Evolutionary conservation across 2,329 filamentous ascomycete genomes (phyloP).

Genomic region (Passalora sequoiae): DNA sequence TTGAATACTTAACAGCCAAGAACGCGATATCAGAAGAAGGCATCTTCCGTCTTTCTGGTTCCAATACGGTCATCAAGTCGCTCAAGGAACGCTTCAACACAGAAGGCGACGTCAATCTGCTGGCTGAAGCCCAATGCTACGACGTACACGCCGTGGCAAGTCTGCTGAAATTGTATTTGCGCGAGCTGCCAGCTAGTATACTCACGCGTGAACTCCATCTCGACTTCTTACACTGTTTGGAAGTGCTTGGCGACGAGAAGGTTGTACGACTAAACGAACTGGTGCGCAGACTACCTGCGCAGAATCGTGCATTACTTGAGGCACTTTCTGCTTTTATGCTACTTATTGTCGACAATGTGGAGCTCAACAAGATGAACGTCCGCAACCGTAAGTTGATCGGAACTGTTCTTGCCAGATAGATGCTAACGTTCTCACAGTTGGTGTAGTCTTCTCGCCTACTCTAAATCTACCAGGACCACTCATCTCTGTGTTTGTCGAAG

Average conservation of each 20-base stretch:
- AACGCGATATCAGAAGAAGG: slow-evolving; percentile 82
- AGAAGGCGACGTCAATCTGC: slow-evolving; percentile 83
- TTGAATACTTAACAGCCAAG: slow-evolving; percentile 84
- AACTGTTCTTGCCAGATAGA: neutral
- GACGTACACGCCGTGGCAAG: slow-evolving; percentile 96
- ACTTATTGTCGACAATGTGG: slow-evolving; percentile 83
- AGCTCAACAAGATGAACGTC: slow-evolving; percentile 96
- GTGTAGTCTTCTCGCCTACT: slow-evolving; percentile 96
- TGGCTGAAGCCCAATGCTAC: slow-evolving; percentile 74
- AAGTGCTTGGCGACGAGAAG: slow-evolving; percentile 67
- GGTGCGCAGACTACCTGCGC: slow-evolving; percentile 70
- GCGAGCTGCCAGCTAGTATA: slow-evolving; percentile 86
- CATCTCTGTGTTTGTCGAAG: slow-evolving; percentile 88
- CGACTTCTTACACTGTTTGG: slow-evolving; percentile 68
- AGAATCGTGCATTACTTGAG: slow-evolving; percentile 75
- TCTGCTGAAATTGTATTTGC: slow-evolving; percentile 85
- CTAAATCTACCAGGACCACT: slow-evolving; percentile 93
- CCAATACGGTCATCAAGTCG: slow-evolving; percentile 86
- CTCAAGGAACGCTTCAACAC: slow-evolving; percentile 89
- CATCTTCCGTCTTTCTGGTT: slow-evolving; percentile 95
- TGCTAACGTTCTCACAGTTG: slow-evolving; percentile 50
- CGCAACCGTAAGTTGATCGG: slow-evolving; percentile 57
- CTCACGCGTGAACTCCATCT: slow-evolving; percentile 85
- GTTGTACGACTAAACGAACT: slow-evolving; percentile 78
- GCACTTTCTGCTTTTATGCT: slow-evolving; percentile 86